These are phyloP conservation scores for Grigorovia jiainica DNA, from an alignment of 805 yeast species.

Conservation along the genomic window DNA sequence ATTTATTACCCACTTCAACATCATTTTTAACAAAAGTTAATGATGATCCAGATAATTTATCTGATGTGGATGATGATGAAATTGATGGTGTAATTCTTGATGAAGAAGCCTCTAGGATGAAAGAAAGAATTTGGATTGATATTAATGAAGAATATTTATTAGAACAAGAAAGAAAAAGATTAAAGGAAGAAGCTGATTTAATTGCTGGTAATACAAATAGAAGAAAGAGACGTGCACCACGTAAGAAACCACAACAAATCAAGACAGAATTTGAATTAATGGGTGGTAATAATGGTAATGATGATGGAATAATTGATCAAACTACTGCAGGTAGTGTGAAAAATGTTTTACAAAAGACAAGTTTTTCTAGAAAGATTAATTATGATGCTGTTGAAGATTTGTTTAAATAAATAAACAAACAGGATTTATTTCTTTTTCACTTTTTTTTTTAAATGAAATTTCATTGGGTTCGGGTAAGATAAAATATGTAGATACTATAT, in stretches of 20 bases:
- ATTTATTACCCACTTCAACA: constrained; percentile 47
- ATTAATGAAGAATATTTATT: constrained; percentile 76
- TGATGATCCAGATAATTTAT: constrained; percentile 53
- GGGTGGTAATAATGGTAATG: constrained; percentile 28
- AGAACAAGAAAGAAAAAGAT: constrained; percentile 75
- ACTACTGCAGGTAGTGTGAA: constrained; percentile 77
- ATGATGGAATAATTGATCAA: constrained; percentile 14
- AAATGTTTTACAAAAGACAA: constrained; percentile 62
- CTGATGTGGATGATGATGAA: constrained; percentile 81
- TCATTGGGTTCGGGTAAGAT: too few species aligned
- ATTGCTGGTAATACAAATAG: constrained; percentile 64
- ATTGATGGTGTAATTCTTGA: constrained; percentile 50
- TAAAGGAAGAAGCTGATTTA: constrained; percentile 79
- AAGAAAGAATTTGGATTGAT: constrained; percentile 84
- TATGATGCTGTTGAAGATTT: constrained; percentile 58
- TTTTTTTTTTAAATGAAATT: neutral
- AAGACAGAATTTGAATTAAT: constrained; percentile 31
- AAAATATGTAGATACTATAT: too few species aligned
- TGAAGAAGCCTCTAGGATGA: constrained; percentile 60
- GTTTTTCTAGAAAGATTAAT: constrained; percentile 82
- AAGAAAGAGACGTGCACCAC: constrained; percentile 37
- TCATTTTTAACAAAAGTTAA: constrained; percentile 43
- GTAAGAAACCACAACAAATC: constrained; percentile 9
- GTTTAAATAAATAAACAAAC: neutral
- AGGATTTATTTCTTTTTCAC: too few species aligned